Evolutionary conservation across 2,329 filamentous ascomycete species (phyloP).

Genomic region (Aspergillus sp.): DNA sequence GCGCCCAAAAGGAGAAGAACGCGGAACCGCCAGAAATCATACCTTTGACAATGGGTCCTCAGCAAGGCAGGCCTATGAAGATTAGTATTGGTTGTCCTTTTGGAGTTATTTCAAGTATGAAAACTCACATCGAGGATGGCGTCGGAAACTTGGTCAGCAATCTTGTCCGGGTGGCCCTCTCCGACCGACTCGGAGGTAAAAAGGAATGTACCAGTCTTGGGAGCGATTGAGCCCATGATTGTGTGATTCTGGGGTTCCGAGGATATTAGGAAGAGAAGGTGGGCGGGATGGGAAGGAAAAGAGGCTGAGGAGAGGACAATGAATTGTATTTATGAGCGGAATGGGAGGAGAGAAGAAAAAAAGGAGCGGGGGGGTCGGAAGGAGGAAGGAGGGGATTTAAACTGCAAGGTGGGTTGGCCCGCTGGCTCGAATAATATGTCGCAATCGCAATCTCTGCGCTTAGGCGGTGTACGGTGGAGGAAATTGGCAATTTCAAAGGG

Average conservation of each 20-base stretch:
- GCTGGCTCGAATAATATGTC: not conserved
- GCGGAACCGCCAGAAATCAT: conserved; percentile 18
- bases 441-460: conserved; percentile 14
- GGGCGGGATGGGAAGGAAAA: conserved; percentile 16
- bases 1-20: conserved; percentile 11
- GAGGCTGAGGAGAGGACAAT: conserved; percentile 26
- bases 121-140: conserved; percentile 79
- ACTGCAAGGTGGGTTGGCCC: not conserved
- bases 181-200: conserved; percentile 91
- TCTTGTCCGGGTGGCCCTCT: conserved; percentile 94
- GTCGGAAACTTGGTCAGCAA: conserved; percentile 97
- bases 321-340: conserved; percentile 16
- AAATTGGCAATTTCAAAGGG: conserved; percentile 24
- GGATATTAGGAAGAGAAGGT: too few relatives aligned
- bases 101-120: not conserved
- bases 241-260: too few relatives aligned
- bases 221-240: conserved; percentile 60
- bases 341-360: conserved; percentile 15
- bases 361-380: conserved; percentile 23
- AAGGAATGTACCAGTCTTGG: conserved; percentile 69
- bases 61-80: conserved; percentile 72
- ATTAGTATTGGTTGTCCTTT: not conserved
- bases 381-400: conserved; percentile 14
- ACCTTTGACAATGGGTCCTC: conserved; percentile 96
- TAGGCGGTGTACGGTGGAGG: conserved; percentile 28